Evolutionary conservation across 1,139 yeast species (phyloP).

Genomic region (Debaryomycetaceae sp.): DNA sequence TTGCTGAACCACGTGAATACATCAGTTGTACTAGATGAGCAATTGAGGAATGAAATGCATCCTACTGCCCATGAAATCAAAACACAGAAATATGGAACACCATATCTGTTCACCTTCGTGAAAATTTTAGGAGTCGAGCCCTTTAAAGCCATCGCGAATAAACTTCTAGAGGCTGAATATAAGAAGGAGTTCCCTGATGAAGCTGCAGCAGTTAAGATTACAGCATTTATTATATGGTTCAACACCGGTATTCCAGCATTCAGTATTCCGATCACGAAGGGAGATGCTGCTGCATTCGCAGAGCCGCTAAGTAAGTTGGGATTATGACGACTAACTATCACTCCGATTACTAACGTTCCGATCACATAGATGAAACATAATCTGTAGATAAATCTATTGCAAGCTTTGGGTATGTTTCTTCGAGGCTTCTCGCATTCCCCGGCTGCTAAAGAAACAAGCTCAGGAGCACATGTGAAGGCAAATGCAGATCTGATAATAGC

Average conservation of each 20-base stretch:
- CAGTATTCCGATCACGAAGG: conserved; percentile 48
- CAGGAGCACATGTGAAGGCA: conserved; percentile 48
- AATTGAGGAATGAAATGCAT: conserved; percentile 36
- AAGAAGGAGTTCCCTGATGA: conserved; percentile 72
- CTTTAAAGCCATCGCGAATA: conserved; percentile 58
- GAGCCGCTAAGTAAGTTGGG: conserved; percentile 26
- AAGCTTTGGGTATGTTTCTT: conserved; percentile 33
- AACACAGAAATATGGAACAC: conserved; percentile 45
- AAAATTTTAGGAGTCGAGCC: conserved; percentile 60
- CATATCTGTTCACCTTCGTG: conserved; percentile 57
- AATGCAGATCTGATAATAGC: conserved; percentile 41
- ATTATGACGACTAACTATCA: conserved; percentile 27
- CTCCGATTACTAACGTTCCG: conserved; percentile 34
- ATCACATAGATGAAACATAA: conserved; percentile 29
- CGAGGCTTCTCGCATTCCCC: conserved; percentile 39
- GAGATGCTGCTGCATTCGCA: conserved; percentile 45
- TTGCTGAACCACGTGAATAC: conserved; percentile 40
- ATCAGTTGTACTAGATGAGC: conserved; percentile 28
- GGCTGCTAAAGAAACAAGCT: conserved; percentile 41
- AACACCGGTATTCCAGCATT: conserved; percentile 60
- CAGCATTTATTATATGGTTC: conserved; percentile 65
- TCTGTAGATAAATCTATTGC: conserved; percentile 32
- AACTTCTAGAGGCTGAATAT: conserved; percentile 68
- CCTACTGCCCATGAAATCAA: conserved; percentile 25
- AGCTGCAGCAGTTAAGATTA: conserved; percentile 62